Percentiles rank a stretch among this genome's conserved stretches.
phyloP scores from a whole-genome alignment of 1,139 yeast species.

The Diutina scorzettiae region DNA sequence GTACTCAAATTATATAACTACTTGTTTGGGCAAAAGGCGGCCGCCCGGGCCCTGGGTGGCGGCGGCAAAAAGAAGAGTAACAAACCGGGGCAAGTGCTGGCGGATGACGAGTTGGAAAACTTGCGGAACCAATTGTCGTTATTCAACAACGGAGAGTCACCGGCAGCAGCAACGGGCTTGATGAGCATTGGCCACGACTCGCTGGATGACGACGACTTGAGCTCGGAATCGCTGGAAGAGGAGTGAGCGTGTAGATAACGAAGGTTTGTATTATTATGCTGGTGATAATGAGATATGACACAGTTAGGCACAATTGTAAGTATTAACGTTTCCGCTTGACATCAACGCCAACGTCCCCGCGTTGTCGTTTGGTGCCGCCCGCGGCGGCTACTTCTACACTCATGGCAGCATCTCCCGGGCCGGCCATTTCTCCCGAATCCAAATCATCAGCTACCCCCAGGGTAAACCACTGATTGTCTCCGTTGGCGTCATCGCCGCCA shows the following conservation, averaged over 20 bases:
- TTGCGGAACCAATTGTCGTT: slow-evolving; percentile 74
- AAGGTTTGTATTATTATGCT: slow-evolving; percentile 5
- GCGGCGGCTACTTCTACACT: slow-evolving; percentile 27
- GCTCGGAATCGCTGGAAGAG: slow-evolving; percentile 5
- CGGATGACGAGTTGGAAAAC: slow-evolving; percentile 60
- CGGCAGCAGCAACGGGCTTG: slow-evolving; percentile 2
- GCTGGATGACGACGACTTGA: slow-evolving; percentile 4
- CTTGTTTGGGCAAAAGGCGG: slow-evolving; percentile 49
- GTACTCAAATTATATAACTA: slow-evolving; percentile 73
- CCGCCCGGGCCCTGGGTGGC: slow-evolving; percentile 24
- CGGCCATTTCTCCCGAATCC: slow-evolving; percentile 7
- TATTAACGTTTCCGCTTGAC: no score
- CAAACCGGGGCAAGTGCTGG: background rate
- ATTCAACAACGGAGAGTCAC: slow-evolving; percentile 40
- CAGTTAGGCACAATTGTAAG: background rate
- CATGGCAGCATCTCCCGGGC: slow-evolving; percentile 28
- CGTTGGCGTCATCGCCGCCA: slow-evolving; percentile 13
- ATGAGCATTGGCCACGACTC: slow-evolving; percentile 5
- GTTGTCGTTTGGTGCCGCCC: background rate
- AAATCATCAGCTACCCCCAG: slow-evolving; percentile 27
- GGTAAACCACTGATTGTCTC: slow-evolving; percentile 11
- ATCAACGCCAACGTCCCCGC: background rate
- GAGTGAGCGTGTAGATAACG: slow-evolving; percentile 5
- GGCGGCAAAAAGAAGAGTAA: slow-evolving; percentile 69
- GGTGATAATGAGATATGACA: slow-evolving; percentile 5